Conservation (phyloP, 371 early-diverging fungal genomes). For the Amoeboaphelidium protococcarum region DNA sequence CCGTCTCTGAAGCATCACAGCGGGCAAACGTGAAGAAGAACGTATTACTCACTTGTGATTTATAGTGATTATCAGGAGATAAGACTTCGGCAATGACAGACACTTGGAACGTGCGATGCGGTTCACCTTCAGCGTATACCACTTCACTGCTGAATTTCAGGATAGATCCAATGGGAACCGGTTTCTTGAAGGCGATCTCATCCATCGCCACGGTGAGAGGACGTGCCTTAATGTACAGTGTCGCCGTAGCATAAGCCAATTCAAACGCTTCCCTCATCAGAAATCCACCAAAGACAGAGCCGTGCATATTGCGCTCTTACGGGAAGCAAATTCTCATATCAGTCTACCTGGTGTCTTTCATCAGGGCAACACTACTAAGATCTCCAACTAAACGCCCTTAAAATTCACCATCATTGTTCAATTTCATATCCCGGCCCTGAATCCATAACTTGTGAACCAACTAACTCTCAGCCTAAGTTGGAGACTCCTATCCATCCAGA, state of each 20-base stretch:
- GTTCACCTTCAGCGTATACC: slow-evolving; percentile 19
- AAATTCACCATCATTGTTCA: slow-evolving; percentile 6
- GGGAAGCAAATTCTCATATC: slow-evolving; percentile 30
- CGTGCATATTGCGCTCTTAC: slow-evolving; percentile 61
- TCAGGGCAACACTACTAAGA: slow-evolving; percentile 36
- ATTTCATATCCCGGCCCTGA: slow-evolving; percentile 48
- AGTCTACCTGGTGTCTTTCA: slow-evolving; percentile 45
- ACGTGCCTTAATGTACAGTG: slow-evolving; percentile 24
- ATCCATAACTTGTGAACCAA: slow-evolving; percentile 23
- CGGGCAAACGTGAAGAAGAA: slow-evolving; percentile 55
- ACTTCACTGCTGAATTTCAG: slow-evolving; percentile 42
- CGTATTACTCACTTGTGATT: slow-evolving; percentile 36
- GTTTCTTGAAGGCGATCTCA: slow-evolving; percentile 56
- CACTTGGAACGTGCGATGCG: slow-evolving; percentile 2
- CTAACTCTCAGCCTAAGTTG: slow-evolving; percentile 39
- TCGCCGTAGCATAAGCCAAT: slow-evolving; percentile 44
- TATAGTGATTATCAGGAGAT: slow-evolving; percentile 24
- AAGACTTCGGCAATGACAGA: slow-evolving; percentile 29
- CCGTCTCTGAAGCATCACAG: too few species aligned
- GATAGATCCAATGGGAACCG: slow-evolving; percentile 70
- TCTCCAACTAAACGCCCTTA: slow-evolving; percentile 6
- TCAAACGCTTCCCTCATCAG: slow-evolving; percentile 19
- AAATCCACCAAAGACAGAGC: slow-evolving; percentile 60
- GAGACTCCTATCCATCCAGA: slow-evolving; percentile 25
- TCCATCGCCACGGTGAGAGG: slow-evolving; percentile 43